Percentiles rank a stretch among this genome's conserved stretches.
Conservation (phyloP, 78 protist species). For the Anaeramoeba flamelloides region DNA sequence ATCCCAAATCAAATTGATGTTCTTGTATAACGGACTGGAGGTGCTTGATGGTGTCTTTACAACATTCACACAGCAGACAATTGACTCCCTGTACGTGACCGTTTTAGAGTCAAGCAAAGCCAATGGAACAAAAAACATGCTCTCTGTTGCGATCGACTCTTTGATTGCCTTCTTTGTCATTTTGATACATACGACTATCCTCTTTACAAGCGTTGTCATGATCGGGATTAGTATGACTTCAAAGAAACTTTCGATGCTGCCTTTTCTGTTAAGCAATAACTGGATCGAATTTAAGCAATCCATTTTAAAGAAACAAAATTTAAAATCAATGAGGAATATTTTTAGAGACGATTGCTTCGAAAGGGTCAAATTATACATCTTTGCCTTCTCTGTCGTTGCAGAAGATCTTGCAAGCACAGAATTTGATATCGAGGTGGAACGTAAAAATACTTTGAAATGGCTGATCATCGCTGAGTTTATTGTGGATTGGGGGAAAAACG, state of each 20-base stretch:
- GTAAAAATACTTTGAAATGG: background rate
- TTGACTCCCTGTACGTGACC: background rate
- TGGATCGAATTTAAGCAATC: background rate
- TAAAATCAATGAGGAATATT: background rate
- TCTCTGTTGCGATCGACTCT: background rate
- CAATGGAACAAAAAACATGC: too few relatives aligned
- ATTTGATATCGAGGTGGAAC: background rate
- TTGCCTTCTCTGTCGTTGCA: background rate
- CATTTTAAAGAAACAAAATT: background rate
- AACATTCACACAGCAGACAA: background rate
- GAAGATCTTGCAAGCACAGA: background rate
- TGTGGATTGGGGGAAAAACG: background rate
- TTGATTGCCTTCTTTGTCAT: background rate
- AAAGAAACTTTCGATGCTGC: background rate
- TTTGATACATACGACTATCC: background rate
- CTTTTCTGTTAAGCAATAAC: background rate
- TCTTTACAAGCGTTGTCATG: background rate
- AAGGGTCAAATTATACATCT: background rate
- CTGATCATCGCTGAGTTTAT: background rate
- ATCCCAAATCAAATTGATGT: conserved; percentile 1
- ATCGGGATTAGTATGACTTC: background rate
- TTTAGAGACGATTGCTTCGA: background rate
- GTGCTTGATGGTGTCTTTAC: background rate
- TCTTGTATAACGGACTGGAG: background rate
- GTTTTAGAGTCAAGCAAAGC: too few relatives aligned